These are phyloP conservation scores for Penicillium cinerascens DNA, from an alignment of 495 filamentous ascomycete species.

Conservation along the genomic window DNA sequence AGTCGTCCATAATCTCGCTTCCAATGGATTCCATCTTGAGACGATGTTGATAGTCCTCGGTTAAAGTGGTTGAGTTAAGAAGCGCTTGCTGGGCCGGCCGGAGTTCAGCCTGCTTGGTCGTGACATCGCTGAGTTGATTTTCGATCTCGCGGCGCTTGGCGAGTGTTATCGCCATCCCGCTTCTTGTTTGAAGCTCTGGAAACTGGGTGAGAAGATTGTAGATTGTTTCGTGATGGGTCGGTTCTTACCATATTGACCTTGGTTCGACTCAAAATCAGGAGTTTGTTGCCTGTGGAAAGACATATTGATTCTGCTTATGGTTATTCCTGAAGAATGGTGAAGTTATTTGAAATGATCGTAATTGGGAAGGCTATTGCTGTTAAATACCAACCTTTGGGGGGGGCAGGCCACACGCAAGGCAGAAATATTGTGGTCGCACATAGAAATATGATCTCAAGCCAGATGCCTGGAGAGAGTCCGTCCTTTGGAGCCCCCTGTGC, in stretches of 20 bases:
- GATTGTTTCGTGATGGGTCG: neutral
- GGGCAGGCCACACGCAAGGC: neutral
- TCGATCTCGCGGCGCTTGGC: conserved; percentile 1
- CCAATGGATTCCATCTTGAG: conserved; percentile 49
- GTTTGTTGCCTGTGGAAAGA: neutral
- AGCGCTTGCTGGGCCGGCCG: conserved; percentile 15
- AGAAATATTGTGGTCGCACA: neutral
- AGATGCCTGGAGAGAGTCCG: neutral
- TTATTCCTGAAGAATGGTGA: neutral
- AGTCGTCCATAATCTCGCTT: conserved; percentile 65
- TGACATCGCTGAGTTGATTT: neutral
- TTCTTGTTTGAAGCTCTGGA: neutral
- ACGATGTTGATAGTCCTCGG: conserved; percentile 6
- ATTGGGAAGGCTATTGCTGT: neutral
- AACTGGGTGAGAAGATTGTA: neutral
- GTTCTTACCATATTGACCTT: conserved; percentile 1
- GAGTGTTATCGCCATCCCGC: neutral
- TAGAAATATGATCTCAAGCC: neutral
- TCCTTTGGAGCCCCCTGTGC: neutral
- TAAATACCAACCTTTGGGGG: neutral
- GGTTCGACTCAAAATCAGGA: neutral
- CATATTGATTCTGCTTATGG: neutral
- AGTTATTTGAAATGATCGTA: neutral
- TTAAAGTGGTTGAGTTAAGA: conserved; percentile 8
- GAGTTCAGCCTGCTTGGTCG: neutral